phyloP scores from a whole-genome alignment of 2,329 filamentous ascomycete species.

The Scedosporium aurantiacum region DNA sequence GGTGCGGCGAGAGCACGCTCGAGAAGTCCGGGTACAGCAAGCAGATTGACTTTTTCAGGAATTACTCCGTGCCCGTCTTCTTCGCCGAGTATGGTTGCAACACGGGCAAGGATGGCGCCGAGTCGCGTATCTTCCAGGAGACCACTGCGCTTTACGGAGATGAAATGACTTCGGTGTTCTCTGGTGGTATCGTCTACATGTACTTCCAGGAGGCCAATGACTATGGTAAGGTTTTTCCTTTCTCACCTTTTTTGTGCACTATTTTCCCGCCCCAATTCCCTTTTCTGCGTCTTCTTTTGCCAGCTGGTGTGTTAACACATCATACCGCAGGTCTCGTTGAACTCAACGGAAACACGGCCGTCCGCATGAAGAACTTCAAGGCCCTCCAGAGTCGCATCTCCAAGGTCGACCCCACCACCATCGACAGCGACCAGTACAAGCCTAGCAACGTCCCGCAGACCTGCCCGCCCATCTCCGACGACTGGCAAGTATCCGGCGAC shows the following conservation, averaged over 20 bases:
- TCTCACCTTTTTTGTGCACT: not conserved
- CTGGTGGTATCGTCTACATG: conserved; percentile 97
- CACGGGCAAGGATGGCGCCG: conserved; percentile 38
- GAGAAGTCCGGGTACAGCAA: conserved; percentile 66
- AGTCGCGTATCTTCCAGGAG: conserved; percentile 72
- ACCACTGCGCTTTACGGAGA: conserved; percentile 68
- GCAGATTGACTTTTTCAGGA: conserved; percentile 74
- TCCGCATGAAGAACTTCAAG: conserved; percentile 63
- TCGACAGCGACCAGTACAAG: conserved; percentile 56
- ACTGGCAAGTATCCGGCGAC: conserved; percentile 58
- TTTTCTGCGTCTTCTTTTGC: not conserved
- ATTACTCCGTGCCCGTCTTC: conserved; percentile 91
- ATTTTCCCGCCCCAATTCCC: not conserved
- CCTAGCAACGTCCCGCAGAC: conserved; percentile 53
- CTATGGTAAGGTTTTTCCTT: conserved; percentile 47
- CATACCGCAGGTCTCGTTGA: conserved; percentile 51
- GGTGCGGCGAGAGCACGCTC: conserved; percentile 83
- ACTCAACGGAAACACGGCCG: conserved; percentile 46
- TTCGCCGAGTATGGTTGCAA: conserved; percentile 99
- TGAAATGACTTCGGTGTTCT: conserved; percentile 80
- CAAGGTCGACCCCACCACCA: conserved; percentile 53
- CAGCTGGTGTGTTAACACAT: not conserved
- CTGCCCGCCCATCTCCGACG: conserved; percentile 56
- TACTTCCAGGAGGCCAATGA: conserved; percentile 88
- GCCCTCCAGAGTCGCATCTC: conserved; percentile 60